Conservation (phyloP, 495 filamentous ascomycete species). For the Penicillium coffeae region DNA sequence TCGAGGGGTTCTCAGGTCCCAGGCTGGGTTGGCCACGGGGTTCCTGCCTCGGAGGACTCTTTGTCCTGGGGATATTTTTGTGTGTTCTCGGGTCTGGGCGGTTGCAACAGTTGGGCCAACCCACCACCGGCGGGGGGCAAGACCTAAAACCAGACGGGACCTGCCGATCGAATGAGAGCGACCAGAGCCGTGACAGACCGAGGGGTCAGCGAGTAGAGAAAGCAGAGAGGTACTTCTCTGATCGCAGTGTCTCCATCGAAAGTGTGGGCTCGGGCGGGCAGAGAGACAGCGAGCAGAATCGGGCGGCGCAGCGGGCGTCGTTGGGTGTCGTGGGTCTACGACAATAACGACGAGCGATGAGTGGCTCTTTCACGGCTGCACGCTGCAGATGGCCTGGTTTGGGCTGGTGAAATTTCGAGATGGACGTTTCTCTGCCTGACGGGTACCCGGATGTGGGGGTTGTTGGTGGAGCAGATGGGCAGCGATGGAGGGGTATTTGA, state of each 20-base stretch:
- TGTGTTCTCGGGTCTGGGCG: background rate
- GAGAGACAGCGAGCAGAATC: slow-evolving; percentile 13
- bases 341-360: slow-evolving; percentile 10
- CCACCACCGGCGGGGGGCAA: background rate
- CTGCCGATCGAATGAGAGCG: slow-evolving; percentile 29
- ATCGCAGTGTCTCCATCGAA: slow-evolving; percentile 31
- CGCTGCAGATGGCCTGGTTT: slow-evolving; percentile 22
- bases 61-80: background rate
- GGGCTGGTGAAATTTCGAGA: slow-evolving; percentile 11
- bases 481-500: slow-evolving; percentile 15
- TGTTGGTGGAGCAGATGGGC: slow-evolving; percentile 20
- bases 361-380: slow-evolving; percentile 17
- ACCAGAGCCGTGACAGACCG: slow-evolving; percentile 4
- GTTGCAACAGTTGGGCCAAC: background rate
- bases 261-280: slow-evolving; percentile 16
- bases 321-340: slow-evolving; percentile 18
- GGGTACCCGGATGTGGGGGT: slow-evolving; percentile 21
- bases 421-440: slow-evolving; percentile 22
- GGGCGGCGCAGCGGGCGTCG: slow-evolving; percentile 13
- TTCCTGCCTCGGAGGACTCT: background rate
- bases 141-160: slow-evolving; percentile 15
- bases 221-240: slow-evolving; percentile 20
- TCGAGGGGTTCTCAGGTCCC: background rate
- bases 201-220: slow-evolving; percentile 24
- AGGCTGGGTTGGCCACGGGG: background rate